Conservation (phyloP, 2,329 filamentous ascomycete species). For the Calycina herbarum region DNA sequence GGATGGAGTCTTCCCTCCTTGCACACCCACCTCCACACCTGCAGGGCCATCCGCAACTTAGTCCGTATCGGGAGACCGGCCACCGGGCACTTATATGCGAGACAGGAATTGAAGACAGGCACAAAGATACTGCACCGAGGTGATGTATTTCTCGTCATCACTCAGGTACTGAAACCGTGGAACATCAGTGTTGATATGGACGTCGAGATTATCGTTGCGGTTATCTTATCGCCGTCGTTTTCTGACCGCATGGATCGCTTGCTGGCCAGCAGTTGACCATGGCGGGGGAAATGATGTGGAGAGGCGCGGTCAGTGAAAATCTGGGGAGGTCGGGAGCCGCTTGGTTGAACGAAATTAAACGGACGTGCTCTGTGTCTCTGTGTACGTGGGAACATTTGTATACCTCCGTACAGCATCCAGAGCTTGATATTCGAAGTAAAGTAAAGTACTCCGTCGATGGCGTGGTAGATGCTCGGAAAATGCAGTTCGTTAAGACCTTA, state of each 20-base stretch:
- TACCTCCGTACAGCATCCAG: background rate
- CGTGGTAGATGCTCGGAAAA: background rate
- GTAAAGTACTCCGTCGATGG: background rate
- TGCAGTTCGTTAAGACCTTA: background rate
- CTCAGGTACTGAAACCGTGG: conserved; percentile 9
- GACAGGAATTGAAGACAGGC: background rate
- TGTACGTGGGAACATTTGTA: background rate
- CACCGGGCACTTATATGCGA: conserved; percentile 3
- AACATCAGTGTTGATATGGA: too few relatives aligned
- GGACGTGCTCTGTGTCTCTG: background rate
- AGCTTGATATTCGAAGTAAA: background rate
- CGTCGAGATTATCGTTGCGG: background rate
- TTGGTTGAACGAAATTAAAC: background rate
- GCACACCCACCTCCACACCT: background rate
- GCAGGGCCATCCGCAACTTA: background rate
- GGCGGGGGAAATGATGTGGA: conserved; percentile 14
- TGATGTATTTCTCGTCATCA: conserved; percentile 9
- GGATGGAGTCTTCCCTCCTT: conserved; percentile 14
- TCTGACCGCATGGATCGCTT: conserved; percentile 13
- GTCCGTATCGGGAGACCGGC: background rate
- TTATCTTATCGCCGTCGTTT: conserved; percentile 17
- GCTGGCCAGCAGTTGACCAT: conserved; percentile 6
- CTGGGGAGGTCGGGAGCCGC: conserved; percentile 13
- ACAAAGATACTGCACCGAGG: background rate
- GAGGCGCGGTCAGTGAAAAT: conserved; percentile 6